These are phyloP conservation scores for Naganishia randhawae DNA, from an alignment of 768 basidiomycete species.

Conservation along the genomic window DNA sequence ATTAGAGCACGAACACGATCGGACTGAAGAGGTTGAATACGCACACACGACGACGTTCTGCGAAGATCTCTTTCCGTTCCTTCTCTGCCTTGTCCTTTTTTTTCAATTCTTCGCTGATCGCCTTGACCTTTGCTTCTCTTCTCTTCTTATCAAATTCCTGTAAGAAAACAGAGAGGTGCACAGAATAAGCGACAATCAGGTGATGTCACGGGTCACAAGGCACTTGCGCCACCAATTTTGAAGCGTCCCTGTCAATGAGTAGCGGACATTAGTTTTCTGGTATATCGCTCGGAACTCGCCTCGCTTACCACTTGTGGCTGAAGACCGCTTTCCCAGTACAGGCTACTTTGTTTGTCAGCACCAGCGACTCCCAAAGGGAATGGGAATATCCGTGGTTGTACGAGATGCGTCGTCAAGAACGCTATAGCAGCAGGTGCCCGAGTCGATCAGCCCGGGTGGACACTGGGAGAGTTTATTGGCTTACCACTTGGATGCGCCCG, in stretches of 20 bases:
- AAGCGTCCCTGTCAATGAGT: constrained; percentile 13
- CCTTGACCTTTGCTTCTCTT: constrained; percentile 26
- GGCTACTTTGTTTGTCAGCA: constrained; percentile 22
- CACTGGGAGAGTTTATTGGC: not conserved
- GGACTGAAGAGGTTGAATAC: not conserved
- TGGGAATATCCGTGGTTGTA: constrained; percentile 27
- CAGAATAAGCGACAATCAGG: not conserved
- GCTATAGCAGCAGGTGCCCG: constrained; percentile 3
- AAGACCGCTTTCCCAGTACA: constrained; percentile 30
- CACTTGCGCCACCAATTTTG: constrained; percentile 22
- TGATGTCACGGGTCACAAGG: not conserved
- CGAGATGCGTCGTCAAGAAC: constrained; percentile 23
- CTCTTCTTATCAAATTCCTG: constrained; percentile 27
- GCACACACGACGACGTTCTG: constrained; percentile 26
- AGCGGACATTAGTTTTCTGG: not conserved
- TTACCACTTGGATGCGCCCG: constrained; percentile 31
- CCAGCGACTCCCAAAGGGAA: constrained; percentile 30
- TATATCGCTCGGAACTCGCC: not conserved
- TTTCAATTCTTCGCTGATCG: constrained; percentile 22
- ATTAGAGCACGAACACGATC: not conserved
- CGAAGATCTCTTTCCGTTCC: constrained; percentile 25
- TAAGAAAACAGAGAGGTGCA: not conserved
- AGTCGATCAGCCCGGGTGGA: not conserved
- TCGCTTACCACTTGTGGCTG: constrained; percentile 27
- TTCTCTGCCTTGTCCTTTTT: constrained; percentile 27